These are phyloP conservation scores for Dunaliella primolecta DNA, from an alignment of 139 green algal species.

Conservation along the genomic window DNA sequence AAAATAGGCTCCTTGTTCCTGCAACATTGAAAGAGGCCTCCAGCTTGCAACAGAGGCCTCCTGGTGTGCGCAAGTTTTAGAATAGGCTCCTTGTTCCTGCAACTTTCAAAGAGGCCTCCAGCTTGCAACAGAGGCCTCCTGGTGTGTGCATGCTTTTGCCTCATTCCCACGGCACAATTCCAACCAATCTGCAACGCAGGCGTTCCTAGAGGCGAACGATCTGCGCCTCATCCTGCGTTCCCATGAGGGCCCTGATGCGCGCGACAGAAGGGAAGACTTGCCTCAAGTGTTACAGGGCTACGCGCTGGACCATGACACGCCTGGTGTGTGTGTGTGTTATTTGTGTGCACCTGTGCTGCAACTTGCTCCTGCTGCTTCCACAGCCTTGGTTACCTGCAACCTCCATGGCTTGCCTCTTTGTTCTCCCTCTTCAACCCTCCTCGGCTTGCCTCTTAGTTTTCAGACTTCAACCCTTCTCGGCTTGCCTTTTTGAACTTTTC, in stretches of 20 bases:
- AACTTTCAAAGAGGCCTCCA: too few species aligned
- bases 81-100: too few species aligned
- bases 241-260: constrained; percentile 95
- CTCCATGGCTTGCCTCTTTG: not conserved
- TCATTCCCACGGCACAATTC: too few species aligned
- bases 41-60: too few species aligned
- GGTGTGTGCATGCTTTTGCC: too few species aligned
- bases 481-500: not conserved
- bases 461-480: not conserved
- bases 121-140: too few species aligned
- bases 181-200: too few species aligned
- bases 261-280: constrained; percentile 51
- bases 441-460: not conserved
- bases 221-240: constrained; percentile 89
- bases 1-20: too few species aligned
- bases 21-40: too few species aligned
- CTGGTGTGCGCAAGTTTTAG: too few species aligned
- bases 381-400: not conserved
- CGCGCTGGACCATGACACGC: constrained; percentile 78
- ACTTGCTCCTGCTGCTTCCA: too few species aligned
- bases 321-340: constrained; percentile 29
- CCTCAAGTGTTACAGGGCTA: constrained; percentile 60
- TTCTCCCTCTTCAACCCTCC: not conserved
- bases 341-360: constrained; percentile 15
- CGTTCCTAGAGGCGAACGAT: constrained; percentile 86